phyloP scores from a whole-genome alignment of 108 stramenopile genomes.

The Skeletonema tropicum region DNA sequence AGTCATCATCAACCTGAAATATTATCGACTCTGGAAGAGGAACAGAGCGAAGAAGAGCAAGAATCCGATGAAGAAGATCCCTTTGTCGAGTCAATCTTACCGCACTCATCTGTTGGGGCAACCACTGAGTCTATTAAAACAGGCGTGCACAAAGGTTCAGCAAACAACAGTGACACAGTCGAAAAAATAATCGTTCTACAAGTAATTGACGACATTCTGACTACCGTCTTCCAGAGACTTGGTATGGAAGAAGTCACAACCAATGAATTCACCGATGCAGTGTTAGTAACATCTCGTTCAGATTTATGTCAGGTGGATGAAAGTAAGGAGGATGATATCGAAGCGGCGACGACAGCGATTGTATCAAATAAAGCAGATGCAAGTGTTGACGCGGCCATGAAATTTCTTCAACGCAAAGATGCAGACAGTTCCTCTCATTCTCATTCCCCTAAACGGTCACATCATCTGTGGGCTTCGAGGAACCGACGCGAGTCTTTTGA shows the following conservation, averaged over 20 bases:
- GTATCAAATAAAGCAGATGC: constrained; percentile 25
- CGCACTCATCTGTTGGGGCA: constrained; percentile 4
- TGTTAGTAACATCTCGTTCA: constrained; percentile 11
- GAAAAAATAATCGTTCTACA: constrained; percentile 58
- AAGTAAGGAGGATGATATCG: constrained; percentile 6
- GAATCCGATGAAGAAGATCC: constrained; percentile 29
- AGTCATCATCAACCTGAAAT: constrained; percentile 5
- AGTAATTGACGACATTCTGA: constrained; percentile 58
- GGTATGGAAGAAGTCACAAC: constrained; percentile 44
- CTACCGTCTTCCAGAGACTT: constrained; percentile 54
- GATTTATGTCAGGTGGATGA: constrained; percentile 14
- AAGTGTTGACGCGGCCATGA: constrained; percentile 22
- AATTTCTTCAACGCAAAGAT: constrained; percentile 3
- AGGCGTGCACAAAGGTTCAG: not conserved
- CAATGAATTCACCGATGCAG: constrained; percentile 22
- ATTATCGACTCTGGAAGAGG: constrained; percentile 9
- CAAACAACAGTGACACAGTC: constrained; percentile 34
- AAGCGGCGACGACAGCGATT: constrained; percentile 27
- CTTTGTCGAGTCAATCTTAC: constrained; percentile 30
- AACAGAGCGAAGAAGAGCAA: constrained; percentile 10
- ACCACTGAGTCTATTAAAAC: constrained; percentile 2
- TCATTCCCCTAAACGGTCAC: constrained; percentile 16
- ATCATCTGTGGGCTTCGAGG: constrained; percentile 22
- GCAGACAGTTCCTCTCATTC: constrained; percentile 6
- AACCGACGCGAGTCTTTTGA: not conserved